Percentiles rank a stretch among this genome's conserved stretches.
phyloP scores from a whole-genome alignment of 176 grass and related monocot species.

The Tillandsia leiboldiana region DNA sequence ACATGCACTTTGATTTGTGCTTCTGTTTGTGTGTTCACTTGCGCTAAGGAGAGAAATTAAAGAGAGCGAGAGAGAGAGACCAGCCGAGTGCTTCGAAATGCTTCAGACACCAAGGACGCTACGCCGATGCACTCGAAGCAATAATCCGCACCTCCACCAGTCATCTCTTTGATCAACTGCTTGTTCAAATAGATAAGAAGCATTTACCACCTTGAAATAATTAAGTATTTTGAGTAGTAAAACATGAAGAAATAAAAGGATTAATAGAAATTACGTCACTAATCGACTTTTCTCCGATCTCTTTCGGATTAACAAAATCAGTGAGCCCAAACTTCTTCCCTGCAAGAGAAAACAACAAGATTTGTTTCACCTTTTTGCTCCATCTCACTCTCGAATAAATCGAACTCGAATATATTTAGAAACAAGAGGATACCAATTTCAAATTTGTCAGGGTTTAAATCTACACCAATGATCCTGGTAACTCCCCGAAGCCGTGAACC shows the following conservation, averaged over 20 bases:
- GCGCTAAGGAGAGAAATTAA: not conserved
- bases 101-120: constrained; percentile 29
- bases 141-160: constrained; percentile 39
- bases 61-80: not conserved
- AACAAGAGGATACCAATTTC: constrained; percentile 3
- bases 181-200: not conserved
- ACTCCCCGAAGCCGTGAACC: constrained; percentile 34
- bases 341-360: constrained; percentile 11
- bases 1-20: not conserved
- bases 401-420: not conserved
- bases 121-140: constrained; percentile 54
- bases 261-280: constrained; percentile 21
- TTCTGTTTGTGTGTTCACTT: not conserved
- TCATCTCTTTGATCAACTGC: constrained; percentile 48
- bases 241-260: not conserved
- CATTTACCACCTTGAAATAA: not conserved
- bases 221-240: not conserved
- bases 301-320: constrained; percentile 39
- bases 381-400: not conserved
- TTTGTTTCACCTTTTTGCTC: not conserved
- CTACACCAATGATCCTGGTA: constrained; percentile 35
- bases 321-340: constrained; percentile 36
- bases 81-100: constrained; percentile 25
- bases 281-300: constrained; percentile 29
- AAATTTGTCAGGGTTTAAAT: constrained; percentile 34